Conservation (phyloP, 2,329 filamentous ascomycete species). For the Fusarium albidum region DNA sequence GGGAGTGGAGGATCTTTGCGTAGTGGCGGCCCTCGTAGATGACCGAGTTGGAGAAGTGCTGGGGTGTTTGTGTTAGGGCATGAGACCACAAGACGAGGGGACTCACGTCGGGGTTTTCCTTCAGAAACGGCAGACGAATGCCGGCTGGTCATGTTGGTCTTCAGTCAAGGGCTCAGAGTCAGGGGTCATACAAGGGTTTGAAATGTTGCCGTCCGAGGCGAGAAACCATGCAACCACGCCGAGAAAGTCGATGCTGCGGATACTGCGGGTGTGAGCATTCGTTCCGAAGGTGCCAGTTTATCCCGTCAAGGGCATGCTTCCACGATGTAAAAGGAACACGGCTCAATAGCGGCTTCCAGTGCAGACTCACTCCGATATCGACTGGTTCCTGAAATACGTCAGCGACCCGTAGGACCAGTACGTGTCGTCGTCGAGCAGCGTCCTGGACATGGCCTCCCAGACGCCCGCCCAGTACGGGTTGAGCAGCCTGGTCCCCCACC, state of each 20-base stretch:
- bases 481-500: conserved; percentile 26
- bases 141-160: too few relatives aligned
- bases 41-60: too few relatives aligned
- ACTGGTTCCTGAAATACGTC: not conserved
- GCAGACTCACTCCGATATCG: not conserved
- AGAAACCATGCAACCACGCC: conserved; percentile 12
- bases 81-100: too few relatives aligned
- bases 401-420: conserved; percentile 15
- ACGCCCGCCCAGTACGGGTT: conserved; percentile 19
- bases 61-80: too few relatives aligned
- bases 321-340: too few relatives aligned
- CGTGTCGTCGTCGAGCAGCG: not conserved
- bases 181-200: not conserved
- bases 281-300: too few relatives aligned
- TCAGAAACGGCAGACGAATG: too few relatives aligned
- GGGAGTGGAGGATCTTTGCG: conserved; percentile 16
- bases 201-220: not conserved
- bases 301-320: too few relatives aligned
- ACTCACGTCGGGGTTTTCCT: too few relatives aligned
- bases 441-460: conserved; percentile 10
- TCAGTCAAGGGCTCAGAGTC: too few relatives aligned
- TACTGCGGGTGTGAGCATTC: too few relatives aligned
- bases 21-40: conserved; percentile 24
- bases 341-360: too few relatives aligned
- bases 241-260: conserved; percentile 5